Evolutionary conservation across 257 asterid genomes (phyloP), one percentile per base, ranked within the genome.

Genomic region (Solanum habrochaites): DNA sequence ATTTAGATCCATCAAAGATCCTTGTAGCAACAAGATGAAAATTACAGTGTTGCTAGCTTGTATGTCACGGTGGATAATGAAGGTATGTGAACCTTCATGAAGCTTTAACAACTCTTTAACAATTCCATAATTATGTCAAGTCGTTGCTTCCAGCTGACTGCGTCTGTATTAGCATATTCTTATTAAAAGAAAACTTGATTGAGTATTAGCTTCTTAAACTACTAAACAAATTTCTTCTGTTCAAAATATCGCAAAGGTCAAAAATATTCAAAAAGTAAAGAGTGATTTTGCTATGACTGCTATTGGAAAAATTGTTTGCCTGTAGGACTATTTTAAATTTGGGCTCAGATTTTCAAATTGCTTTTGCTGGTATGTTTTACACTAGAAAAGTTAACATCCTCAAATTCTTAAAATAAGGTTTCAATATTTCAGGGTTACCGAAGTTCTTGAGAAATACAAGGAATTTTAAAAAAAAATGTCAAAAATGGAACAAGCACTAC

Each of bases 31-130:
- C 27, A 82, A 31, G 23, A 13, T 16, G 31, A 88, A 85, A 56
- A 69, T 16, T 11, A 86, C 58, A 31, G 6, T 69, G 32, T 18
- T 52, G 58, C 58, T 47, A 71, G 94, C 96, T 89, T 97, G 96
- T 90, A 97, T 95, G 89, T 96, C 99, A 10, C 99, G 94, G 87
- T 97, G 99, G 47, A 96, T 94, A 86, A 97, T 95, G 90, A 91
- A 86, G 43, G 88, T 87, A 62, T 91, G 99, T 27, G 99, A 94
- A 89, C 93, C 97, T 85, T 96, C 98, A 31, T 97, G 99, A 88
- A 97, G 99, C 86, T 96, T 95, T 69, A 91, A 91, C 75, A 96
- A 91, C 62, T 98, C 99, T 89, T 90, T 94, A 23, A 98, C 99
- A 14, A 93, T 89, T 12, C 98, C 99, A 21, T 49, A 69, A 96